Conservation (phyloP, 306 rosid genomes). For the Acacia crassicarpa region DNA sequence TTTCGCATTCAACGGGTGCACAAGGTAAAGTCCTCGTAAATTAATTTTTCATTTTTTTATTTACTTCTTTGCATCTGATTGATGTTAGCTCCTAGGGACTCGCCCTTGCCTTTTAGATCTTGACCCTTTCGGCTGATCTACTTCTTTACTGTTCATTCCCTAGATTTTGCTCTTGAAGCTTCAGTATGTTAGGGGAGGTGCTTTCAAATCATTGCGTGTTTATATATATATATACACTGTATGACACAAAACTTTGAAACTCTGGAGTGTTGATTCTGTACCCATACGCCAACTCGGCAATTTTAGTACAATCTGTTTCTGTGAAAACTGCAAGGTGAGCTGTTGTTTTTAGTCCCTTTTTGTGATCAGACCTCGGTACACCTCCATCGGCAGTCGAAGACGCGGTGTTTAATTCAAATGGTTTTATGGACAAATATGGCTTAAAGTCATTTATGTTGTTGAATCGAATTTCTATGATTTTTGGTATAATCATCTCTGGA, state of each 20-base stretch:
- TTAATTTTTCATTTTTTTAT: neutral
- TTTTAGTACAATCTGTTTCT: neutral
- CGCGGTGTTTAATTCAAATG: neutral
- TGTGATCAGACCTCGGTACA: neutral
- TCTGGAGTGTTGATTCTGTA: conserved; percentile 16
- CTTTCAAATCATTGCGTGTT: neutral
- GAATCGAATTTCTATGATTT: neutral
- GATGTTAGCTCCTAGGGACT: neutral
- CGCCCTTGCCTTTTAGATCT: conserved; percentile 35
- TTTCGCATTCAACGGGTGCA: conserved; percentile 15
- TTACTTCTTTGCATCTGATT: neutral
- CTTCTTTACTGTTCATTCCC: neutral
- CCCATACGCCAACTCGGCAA: neutral
- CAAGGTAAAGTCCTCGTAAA: conserved; percentile 22
- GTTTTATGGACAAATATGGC: neutral
- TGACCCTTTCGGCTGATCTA: conserved; percentile 10
- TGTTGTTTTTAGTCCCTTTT: neutral
- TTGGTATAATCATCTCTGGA: neutral
- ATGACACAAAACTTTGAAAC: neutral
- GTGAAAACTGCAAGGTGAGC: neutral
- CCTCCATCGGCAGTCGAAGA: neutral
- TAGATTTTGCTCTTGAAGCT: neutral
- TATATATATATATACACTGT: neutral
- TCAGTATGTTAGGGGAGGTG: neutral
- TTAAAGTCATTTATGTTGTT: neutral